Conservation (phyloP, 192 early-diverging fungal genomes). For the Backusella luteola region DNA sequence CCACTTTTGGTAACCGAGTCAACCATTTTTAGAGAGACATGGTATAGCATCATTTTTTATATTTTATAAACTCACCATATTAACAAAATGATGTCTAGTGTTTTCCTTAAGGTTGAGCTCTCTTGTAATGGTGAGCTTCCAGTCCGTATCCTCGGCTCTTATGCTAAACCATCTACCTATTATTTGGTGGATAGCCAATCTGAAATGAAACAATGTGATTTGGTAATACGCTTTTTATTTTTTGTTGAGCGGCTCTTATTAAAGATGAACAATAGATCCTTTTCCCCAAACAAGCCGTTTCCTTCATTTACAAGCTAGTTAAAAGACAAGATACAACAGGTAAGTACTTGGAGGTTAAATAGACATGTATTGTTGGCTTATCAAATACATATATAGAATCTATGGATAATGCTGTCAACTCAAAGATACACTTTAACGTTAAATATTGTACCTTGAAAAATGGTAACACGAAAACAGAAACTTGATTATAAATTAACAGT, state of each 20-base stretch:
- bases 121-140: conserved; percentile 49
- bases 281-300: conserved; percentile 53
- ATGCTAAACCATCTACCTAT: conserved; percentile 40
- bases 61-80: neutral
- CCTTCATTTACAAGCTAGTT: conserved; percentile 56
- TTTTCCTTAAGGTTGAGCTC: conserved; percentile 46
- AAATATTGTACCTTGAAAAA: conserved; percentile 46
- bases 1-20: conserved; percentile 54
- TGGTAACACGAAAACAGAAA: conserved; percentile 31
- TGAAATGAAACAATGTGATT: conserved; percentile 29
- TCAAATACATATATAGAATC: neutral
- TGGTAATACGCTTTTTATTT: conserved; percentile 22
- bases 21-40: conserved; percentile 52
- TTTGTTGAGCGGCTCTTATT: neutral
- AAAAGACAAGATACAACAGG: conserved; percentile 38
- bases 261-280: conserved; percentile 37
- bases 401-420: conserved; percentile 12
- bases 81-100: conserved; percentile 17
- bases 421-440: conserved; percentile 53
- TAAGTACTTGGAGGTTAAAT: conserved; percentile 3
- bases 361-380: neutral
- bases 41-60: conserved; percentile 31
- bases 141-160: conserved; percentile 48
- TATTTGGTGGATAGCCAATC: conserved; percentile 41
- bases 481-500: neutral